Base-by-base conservation (phyloP, 768 basidiomycete genomes). In the Russula foetens region DNA sequence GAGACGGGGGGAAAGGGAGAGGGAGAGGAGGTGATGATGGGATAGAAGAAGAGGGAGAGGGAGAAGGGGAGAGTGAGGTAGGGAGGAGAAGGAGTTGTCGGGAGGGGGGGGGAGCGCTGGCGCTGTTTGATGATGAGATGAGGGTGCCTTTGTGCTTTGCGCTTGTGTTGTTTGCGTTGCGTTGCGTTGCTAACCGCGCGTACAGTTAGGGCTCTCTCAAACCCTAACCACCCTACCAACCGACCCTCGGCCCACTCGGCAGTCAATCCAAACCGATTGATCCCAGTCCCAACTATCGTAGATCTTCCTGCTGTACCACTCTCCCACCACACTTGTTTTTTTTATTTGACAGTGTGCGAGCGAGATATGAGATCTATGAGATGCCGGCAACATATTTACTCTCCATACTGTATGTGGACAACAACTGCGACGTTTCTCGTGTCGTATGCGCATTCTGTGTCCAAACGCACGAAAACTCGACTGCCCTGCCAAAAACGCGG, bases 21-120 rank as follows among this genome's bases (percentile, higher is more conserved):
- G 69, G 66, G 46, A 68, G 64, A 53, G 58, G 48, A 41, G 58
- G 48, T 65, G 46, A 17, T 52, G 48, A 55, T 51, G 50, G 65
- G 69, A 70, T 61, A 62, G 67, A 68, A 66, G 67, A 69, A 69
- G 67, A 70, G 62, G 71, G 70, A 67, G 68, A 67, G 69, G 67
- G 68, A 67, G 67, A 67, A 70, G 70, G 47, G 44, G 45, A 60
- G 56, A 28, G 6, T 35, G 35, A 9, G 7, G 38, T 1, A 28
- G 7, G 43, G 55, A n/a, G 35, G 14, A 35, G 35, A 35, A 35
- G 35, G 35, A 35, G 11, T 7, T 35, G 35, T 35, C 35, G 35
- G 35, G 35, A 2, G 2, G 35, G 35, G 35, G 35, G 2, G 35
- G 35, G 35, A 12, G 35, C 35, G 35, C 35, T 35, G 49, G 39